Evolutionary conservation across 192 early-diverging fungal genomes (phyloP), one percentile per base, ranked within the genome.

Genomic region (Entophlyctis helioformis): DNA sequence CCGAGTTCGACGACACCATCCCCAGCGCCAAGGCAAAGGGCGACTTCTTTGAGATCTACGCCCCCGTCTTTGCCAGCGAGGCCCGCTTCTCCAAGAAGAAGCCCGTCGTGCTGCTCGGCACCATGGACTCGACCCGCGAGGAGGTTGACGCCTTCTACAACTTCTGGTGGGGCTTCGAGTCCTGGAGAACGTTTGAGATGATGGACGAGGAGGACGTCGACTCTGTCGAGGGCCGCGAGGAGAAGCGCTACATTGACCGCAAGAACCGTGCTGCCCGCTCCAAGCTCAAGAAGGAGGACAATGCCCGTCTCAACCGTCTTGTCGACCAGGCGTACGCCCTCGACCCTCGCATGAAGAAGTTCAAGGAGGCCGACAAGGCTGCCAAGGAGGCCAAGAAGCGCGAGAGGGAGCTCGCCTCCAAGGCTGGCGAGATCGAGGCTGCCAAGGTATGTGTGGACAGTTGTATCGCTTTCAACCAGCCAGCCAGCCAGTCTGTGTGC

Each of bases 131-230:
- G 5, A 59, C 63, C n/a, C 66, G 80, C 23, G 81, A 78, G 21
- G 61, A 84, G 24, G 75, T 83, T 9, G 80, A 84, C 39, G 63
- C 45, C 9, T 88, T 88, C 56, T 88, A 88, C 67, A 62, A 67
- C 15, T 81, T 76, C 45, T 88, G 85, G 85, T 67, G 64, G 46
- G 56, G 59, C 62, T 87, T 99, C 59, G 86, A 99, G 51, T 95
- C 91, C 40, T 97, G 93, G 93, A 74, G 96, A 53, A 83, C 90
- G 26, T 99, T 99, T 52, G 96, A 99, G 78, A 87, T 83, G 63
- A 66, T 87, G 45, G 96, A 99, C 62, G 96, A 99, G 78, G 93
- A 99, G 67, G 91, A 87, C 58, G 81, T 77, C 41, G 89, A 87
- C 32, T 73, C 69, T 39, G 81, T 80, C 20, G 87, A 89, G 50